phyloP scores from a whole-genome alignment of 2,329 filamentous ascomycete species.

The Chaetomium sp. region DNA sequence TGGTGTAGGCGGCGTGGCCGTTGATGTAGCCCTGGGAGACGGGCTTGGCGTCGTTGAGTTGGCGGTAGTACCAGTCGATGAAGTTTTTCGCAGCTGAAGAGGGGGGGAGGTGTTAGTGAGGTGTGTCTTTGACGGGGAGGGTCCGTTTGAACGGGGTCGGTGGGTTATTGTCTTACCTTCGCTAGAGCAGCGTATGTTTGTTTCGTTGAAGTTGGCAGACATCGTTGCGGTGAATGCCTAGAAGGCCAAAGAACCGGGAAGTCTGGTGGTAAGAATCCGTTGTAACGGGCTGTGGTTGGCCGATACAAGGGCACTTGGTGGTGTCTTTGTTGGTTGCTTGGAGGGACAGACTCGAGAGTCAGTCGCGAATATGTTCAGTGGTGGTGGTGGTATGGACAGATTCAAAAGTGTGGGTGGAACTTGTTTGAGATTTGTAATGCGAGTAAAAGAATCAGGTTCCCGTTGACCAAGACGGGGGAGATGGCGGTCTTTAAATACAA shows the following conservation, averaged over 20 bases:
- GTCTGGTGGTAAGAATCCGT: neutral
- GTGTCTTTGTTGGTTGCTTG: too few species aligned
- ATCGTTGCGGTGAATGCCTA: neutral
- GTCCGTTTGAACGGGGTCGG: neutral
- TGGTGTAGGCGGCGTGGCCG: slow-evolving; percentile 44
- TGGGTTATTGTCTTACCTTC: slow-evolving; percentile 34
- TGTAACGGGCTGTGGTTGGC: neutral
- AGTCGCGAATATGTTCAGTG: too few species aligned
- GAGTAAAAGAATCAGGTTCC: too few species aligned
- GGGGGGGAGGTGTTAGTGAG: slow-evolving; percentile 3
- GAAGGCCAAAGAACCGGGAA: neutral
- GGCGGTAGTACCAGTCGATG: slow-evolving; percentile 66
- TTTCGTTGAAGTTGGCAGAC: slow-evolving; percentile 28
- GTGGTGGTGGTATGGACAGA: too few species aligned
- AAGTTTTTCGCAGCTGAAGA: slow-evolving; percentile 62
- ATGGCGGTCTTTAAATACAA: too few species aligned
- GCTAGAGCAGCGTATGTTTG: slow-evolving; percentile 39
- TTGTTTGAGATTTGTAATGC: too few species aligned
- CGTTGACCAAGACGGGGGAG: too few species aligned
- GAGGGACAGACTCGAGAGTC: too few species aligned
- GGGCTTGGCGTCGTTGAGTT: slow-evolving; percentile 55
- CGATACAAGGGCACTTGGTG: neutral
- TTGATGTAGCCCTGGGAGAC: slow-evolving; percentile 67
- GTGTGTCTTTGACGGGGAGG: neutral
- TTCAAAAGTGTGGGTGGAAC: too few species aligned